These are phyloP conservation scores for Hansenula lynferdii DNA, from an alignment of 1,139 yeast species.

Conservation along the genomic window DNA sequence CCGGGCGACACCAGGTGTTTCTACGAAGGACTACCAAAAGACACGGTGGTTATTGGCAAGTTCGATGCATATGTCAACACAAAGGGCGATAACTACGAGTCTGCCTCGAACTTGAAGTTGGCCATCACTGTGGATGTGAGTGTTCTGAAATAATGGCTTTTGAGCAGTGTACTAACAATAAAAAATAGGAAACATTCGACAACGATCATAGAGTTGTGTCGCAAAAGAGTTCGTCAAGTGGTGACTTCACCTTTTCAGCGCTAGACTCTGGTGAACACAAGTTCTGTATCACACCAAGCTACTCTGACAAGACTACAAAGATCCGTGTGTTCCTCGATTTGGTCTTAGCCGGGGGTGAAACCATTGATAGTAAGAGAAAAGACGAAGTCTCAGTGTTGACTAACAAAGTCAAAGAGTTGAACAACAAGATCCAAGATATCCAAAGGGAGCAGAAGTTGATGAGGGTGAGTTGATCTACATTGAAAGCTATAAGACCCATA, in stretches of 20 bases:
- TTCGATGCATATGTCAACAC: constrained; percentile 29
- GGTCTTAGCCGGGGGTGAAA: constrained; percentile 41
- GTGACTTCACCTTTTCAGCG: constrained; percentile 60
- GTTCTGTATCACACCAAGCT: constrained; percentile 52
- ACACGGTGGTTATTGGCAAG: constrained; percentile 46
- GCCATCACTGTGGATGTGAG: constrained; percentile 44
- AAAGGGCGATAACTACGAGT: constrained; percentile 28
- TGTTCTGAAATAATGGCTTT: neutral
- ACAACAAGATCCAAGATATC: constrained; percentile 42
- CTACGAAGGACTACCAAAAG: constrained; percentile 46
- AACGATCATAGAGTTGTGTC: constrained; percentile 52
- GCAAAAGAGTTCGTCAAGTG: constrained; percentile 44
- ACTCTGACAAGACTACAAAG: constrained; percentile 35
- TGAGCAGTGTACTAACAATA: constrained; percentile 2
- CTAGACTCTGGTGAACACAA: constrained; percentile 59
- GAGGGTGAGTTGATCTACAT: constrained; percentile 25
- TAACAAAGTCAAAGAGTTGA: constrained; percentile 38
- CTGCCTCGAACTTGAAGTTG: constrained; percentile 30
- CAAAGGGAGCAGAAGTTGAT: constrained; percentile 48
- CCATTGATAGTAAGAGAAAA: constrained; percentile 41
- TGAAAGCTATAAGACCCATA: constrained; percentile 22
- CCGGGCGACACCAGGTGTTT: constrained; percentile 43
- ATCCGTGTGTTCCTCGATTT: constrained; percentile 44
- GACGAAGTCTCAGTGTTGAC: constrained; percentile 38
- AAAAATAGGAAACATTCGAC: constrained; percentile 45